Base-by-base conservation (phyloP, 495 filamentous ascomycete genomes). In the Neurospora sublineolata region DNA sequence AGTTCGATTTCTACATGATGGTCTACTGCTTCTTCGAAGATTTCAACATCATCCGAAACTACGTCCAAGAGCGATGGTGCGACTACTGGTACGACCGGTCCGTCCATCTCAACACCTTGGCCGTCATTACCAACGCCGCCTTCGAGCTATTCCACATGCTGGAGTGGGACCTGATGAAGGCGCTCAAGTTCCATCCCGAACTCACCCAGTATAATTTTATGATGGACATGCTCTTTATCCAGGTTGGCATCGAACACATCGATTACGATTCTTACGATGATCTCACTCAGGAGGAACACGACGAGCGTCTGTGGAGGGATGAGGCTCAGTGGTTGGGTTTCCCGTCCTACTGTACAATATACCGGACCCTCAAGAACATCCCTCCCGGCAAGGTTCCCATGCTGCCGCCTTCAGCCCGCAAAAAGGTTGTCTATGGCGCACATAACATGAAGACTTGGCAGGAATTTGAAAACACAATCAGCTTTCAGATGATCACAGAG, bases 11-110 rank as follows among this genome's bases (percentile, higher is more conserved):
- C 38, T 78, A 79, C 71, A 77, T 80, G 76, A 74, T 79, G 73
- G 68, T 81, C 37, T 77, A 80, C 37, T 80, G 77, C 60, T 80
- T 79, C 69, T 80, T 79, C 40, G 76, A 74, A 10, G 79, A 81
- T 67, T 80, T 79, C 69, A 78, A 79, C 70, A 67, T 70, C 44
- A 76, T 78, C 39, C 74, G 78, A 37, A 79, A 75, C 44, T 73
- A 78, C 67, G 67, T 80, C 11, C 41, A 60, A 2, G 77, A 80
- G 67, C 72, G 74, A 3, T 79, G 76, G 77, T 77, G 75, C 37
- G 77, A 79, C 67, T 80, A 76, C 42, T 79, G 69, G 33, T 76
- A 75, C 16, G 70, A 77, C 14, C 69, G 73, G 18, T 72, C 74
- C 1, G 68, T 78, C 0, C 58, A 73, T 20, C 69, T 77, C 5